Evolutionary conservation across 2,329 filamentous ascomycete genomes (phyloP).

Genomic region (Pseudogymnoascus sp.): DNA sequence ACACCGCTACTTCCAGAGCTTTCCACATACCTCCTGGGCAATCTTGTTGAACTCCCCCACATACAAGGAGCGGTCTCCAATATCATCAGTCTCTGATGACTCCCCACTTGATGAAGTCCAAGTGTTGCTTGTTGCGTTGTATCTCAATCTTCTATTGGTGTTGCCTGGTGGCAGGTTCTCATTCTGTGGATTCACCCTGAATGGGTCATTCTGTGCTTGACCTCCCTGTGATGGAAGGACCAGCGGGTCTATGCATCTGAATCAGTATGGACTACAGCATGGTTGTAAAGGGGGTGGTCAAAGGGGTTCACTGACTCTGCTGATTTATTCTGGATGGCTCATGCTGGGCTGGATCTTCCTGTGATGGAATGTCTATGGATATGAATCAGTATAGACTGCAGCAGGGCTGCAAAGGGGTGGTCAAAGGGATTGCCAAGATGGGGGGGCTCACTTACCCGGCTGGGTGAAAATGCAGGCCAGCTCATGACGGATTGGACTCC

Average conservation of each 20-base stretch:
- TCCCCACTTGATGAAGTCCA: constrained; percentile 50
- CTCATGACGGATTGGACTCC: too few species aligned
- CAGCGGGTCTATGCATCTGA: neutral
- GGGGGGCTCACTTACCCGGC: constrained; percentile 13
- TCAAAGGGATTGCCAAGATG: too few species aligned
- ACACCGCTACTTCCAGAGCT: neutral
- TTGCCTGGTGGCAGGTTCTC: neutral
- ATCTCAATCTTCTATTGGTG: constrained; percentile 6
- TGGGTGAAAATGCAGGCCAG: too few species aligned
- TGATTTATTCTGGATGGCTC: neutral
- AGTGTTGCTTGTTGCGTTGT: constrained; percentile 40
- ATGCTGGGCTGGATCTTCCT: neutral
- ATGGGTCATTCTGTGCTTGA: neutral
- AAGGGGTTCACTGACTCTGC: constrained; percentile 2
- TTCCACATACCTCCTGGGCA: constrained; percentile 42
- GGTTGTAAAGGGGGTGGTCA: too few species aligned
- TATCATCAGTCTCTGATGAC: constrained; percentile 40
- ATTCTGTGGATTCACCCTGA: neutral
- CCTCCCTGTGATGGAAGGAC: neutral
- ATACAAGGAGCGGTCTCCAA: constrained; percentile 40
- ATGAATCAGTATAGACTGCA: neutral
- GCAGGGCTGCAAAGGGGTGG: neutral
- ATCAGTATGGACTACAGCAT: neutral
- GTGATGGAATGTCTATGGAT: neutral
- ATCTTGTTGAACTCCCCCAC: constrained; percentile 52